Conservation (phyloP, 2,329 filamentous ascomycete species). For the Pestalotiopsis sp. region DNA sequence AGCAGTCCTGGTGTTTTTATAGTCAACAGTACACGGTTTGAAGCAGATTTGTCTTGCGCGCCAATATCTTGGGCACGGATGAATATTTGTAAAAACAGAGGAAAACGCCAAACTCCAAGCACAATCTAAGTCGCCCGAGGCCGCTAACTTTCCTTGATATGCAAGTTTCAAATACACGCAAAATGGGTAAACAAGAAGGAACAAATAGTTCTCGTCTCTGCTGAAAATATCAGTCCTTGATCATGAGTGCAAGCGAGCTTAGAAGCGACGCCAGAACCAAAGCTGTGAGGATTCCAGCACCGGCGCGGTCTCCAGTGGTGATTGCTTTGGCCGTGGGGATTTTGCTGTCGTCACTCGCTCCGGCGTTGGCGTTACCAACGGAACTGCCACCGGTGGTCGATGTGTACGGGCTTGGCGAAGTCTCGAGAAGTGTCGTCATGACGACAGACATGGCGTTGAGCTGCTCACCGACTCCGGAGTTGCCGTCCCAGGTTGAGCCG, state of each 20-base stretch:
- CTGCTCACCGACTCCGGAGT: constrained; percentile 57
- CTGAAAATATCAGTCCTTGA: constrained; percentile 4
- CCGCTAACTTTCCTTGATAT: background rate
- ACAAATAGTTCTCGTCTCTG: background rate
- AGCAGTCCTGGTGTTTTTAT: background rate
- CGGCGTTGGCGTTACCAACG: constrained; percentile 27
- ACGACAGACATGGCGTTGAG: constrained; percentile 57
- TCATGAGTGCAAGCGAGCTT: constrained; percentile 8
- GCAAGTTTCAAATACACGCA: background rate
- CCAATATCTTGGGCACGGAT: background rate
- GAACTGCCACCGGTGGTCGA: constrained; percentile 29
- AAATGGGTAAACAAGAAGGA: background rate
- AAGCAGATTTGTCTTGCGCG: background rate
- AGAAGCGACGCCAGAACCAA: constrained; percentile 19
- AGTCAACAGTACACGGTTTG: background rate
- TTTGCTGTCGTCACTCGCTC: constrained; percentile 24
- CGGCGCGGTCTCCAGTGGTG: constrained; percentile 31
- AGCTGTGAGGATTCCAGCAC: constrained; percentile 30
- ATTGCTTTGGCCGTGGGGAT: constrained; percentile 23
- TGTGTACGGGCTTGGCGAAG: constrained; percentile 20
- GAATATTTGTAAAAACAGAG: background rate
- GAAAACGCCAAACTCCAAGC: background rate
- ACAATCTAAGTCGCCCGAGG: background rate
- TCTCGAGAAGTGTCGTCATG: constrained; percentile 44
- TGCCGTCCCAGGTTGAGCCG: constrained; percentile 47